phyloP scores from a whole-genome alignment of 768 basidiomycete genomes.

The Auricularia sp. region DNA sequence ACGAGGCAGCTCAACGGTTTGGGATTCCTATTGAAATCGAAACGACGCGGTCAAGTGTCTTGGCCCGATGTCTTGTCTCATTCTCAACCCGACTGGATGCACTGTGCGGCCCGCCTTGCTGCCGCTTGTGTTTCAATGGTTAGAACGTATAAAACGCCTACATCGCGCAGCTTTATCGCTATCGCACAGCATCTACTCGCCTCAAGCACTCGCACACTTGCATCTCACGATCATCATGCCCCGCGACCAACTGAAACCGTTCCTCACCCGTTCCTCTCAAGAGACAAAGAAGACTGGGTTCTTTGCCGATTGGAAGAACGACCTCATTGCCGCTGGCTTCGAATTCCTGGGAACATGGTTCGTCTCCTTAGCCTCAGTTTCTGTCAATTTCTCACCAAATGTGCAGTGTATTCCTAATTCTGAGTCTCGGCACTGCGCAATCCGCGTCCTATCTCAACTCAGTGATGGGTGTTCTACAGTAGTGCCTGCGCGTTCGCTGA shows the following conservation, averaged over 20 bases:
- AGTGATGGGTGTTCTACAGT: not conserved
- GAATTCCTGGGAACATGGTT: not conserved
- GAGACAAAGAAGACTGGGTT: not conserved
- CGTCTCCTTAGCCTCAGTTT: not conserved
- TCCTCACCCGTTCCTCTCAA: constrained; percentile 1
- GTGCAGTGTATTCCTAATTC: not conserved
- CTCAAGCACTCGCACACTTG: no score
- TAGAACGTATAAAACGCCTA: no score
- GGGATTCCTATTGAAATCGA: no score
- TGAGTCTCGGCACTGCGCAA: not conserved
- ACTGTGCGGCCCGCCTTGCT: no score
- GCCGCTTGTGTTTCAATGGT: no score
- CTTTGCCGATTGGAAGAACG: not conserved
- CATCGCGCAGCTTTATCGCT: no score
- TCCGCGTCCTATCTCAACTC: not conserved
- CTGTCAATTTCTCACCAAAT: not conserved
- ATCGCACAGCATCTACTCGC: no score
- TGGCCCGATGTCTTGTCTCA: no score
- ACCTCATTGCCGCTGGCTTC: not conserved
- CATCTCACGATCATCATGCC: no score
- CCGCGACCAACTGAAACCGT: not conserved
- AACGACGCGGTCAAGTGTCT: no score
- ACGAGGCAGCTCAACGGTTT: no score
- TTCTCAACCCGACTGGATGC: no score
- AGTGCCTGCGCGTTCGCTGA: not conserved